phyloP scores from a whole-genome alignment of 2,329 filamentous ascomycete genomes.

The Microsporum ferrugineum region DNA sequence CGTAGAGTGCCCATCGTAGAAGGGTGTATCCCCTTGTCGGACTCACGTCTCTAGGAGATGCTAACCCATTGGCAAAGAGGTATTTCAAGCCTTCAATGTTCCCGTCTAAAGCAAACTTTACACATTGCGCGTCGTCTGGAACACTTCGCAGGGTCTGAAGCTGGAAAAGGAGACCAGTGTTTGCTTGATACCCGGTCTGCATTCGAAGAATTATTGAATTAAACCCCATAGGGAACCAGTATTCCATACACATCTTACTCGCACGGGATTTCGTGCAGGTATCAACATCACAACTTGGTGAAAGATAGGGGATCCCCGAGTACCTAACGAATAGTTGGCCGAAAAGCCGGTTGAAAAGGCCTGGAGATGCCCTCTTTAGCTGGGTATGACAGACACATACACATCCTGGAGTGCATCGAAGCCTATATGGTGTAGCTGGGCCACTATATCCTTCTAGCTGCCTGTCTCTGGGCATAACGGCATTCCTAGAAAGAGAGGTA shows the following conservation, averaged over 20 bases:
- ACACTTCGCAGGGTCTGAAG: conserved; percentile 22
- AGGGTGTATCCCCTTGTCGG: conserved; percentile 24
- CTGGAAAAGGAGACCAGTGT: conserved; percentile 16
- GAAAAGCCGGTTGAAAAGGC: conserved; percentile 16
- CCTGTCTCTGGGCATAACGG: neutral
- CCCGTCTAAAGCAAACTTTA: conserved; percentile 23
- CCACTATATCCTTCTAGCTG: neutral
- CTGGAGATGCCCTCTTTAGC: conserved; percentile 16
- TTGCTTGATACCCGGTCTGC: conserved; percentile 16
- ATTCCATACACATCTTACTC: conserved; percentile 20
- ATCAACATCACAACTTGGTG: conserved; percentile 17
- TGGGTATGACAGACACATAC: conserved; percentile 17
- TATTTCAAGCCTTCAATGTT: conserved; percentile 24
- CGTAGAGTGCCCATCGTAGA: conserved; percentile 25
- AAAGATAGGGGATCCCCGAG: conserved; percentile 20
- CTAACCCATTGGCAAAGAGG: conserved; percentile 21
- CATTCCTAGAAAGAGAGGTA: neutral
- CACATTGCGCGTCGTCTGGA: conserved; percentile 21
- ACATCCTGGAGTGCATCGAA: conserved; percentile 15
- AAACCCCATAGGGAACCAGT: conserved; percentile 25
- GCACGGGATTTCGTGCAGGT: conserved; percentile 16
- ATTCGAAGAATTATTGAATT: conserved; percentile 23
- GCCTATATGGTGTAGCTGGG: neutral
- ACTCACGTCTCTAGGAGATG: conserved; percentile 26
- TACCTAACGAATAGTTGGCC: conserved; percentile 22